Conservation (phyloP, 1,139 yeast genomes). For the Kurtzmaniella quercitrusa region DNA sequence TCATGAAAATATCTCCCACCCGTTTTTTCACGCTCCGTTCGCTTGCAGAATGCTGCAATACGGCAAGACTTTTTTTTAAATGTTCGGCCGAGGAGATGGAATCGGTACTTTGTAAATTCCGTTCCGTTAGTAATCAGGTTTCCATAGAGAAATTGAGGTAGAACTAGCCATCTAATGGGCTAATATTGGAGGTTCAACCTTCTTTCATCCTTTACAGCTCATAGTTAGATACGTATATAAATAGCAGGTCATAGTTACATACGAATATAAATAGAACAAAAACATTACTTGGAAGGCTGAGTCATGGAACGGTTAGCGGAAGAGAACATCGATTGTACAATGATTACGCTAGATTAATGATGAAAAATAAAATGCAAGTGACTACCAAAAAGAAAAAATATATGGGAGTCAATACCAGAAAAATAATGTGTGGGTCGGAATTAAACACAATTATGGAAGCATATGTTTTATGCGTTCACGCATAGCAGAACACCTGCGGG, state of each 20-base stretch:
- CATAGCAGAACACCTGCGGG: neutral
- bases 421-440: neutral
- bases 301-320: neutral
- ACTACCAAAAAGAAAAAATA: neutral
- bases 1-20: neutral
- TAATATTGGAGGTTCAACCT: no score
- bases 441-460: neutral
- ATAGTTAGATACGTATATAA: no score
- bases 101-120: neutral
- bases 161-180: no score
- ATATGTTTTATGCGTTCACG: neutral
- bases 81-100: neutral
- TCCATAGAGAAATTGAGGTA: neutral
- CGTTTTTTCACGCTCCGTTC: neutral
- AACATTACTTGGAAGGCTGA: neutral
- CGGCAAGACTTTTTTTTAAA: neutral
- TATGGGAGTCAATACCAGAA: neutral
- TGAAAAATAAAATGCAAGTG: neutral
- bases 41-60: neutral
- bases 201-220: no score
- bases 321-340: neutral
- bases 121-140: neutral
- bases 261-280: no score
- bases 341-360: neutral
- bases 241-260: no score